Percentiles rank a stretch among this genome's conserved stretches.
Evolutionary conservation across 1,139 yeast genomes (phyloP).

Genomic region (Scheffersomyces stambukii): DNA sequence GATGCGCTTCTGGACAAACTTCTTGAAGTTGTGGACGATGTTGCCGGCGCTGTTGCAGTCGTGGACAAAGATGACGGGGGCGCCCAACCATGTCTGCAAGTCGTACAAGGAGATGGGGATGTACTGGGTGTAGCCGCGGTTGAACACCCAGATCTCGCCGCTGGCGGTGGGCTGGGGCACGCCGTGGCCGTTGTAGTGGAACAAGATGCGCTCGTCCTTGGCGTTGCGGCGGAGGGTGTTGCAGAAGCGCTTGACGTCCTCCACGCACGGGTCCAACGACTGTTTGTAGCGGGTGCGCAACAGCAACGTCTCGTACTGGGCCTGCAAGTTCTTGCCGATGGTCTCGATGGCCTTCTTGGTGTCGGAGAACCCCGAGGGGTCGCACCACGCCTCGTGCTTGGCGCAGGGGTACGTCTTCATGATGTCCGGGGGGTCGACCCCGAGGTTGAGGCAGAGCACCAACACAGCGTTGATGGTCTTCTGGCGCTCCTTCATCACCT

Average conservation of each 20-base stretch:
- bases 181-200: constrained; percentile 98
- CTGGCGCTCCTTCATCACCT: constrained; percentile 82
- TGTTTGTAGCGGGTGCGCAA: constrained; percentile 87
- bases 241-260: constrained; percentile 90
- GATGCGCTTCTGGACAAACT: constrained; percentile 85
- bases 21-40: constrained; percentile 83
- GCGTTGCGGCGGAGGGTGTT: constrained; percentile 85
- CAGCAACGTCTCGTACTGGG: constrained; percentile 86
- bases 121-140: constrained; percentile 93
- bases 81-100: constrained; percentile 95
- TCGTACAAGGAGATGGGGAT: constrained; percentile 94
- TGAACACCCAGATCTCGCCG: constrained; percentile 99
- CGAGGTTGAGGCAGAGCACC: constrained; percentile 83
- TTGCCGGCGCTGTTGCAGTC: constrained; percentile 96
- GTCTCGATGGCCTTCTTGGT: constrained; percentile 89
- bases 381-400: constrained; percentile 88
- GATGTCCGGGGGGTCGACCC: constrained; percentile 97
- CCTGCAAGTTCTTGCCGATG: constrained; percentile 82
- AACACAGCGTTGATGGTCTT: constrained; percentile 94
- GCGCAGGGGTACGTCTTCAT: constrained; percentile 95
- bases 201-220: constrained; percentile 82
- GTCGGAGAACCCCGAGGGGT: constrained; percentile 79
- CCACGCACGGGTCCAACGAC: constrained; percentile 91
- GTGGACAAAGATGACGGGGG: constrained; percentile 92
- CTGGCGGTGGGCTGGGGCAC: constrained; percentile 96